phyloP scores from a whole-genome alignment of 768 basidiomycete species.

The Xerocomellus amylosporus region DNA sequence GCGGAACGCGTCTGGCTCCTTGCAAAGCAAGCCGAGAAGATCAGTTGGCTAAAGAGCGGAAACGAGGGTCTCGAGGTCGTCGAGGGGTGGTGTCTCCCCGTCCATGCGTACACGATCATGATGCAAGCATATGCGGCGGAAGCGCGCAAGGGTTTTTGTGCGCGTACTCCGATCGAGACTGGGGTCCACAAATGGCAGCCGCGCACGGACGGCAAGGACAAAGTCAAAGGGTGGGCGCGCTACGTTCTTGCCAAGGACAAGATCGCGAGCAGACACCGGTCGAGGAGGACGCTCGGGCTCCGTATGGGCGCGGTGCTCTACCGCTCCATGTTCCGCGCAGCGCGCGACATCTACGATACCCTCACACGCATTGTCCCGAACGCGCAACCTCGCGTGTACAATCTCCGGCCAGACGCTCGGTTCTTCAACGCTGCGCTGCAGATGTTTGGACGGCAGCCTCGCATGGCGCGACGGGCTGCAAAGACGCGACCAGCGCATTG shows the following conservation, averaged over 20 bases:
- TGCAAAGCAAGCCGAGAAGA: slow-evolving; percentile 55
- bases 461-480: slow-evolving; percentile 16
- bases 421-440: slow-evolving; percentile 65
- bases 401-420: slow-evolving; percentile 54
- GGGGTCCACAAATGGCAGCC: slow-evolving; percentile 19
- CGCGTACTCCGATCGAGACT: slow-evolving; percentile 6
- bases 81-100: slow-evolving; percentile 62
- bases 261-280: slow-evolving; percentile 21
- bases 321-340: slow-evolving; percentile 37
- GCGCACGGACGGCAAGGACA: slow-evolving; percentile 10
- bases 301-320: slow-evolving; percentile 34
- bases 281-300: slow-evolving; percentile 28
- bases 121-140: slow-evolving; percentile 55
- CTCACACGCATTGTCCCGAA: slow-evolving; percentile 20
- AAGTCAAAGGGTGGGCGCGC: slow-evolving; percentile 37
- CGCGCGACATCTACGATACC: slow-evolving; percentile 25
- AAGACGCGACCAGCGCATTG: slow-evolving; percentile 24
- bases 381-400: slow-evolving; percentile 30
- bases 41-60: slow-evolving; percentile 43
- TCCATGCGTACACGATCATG: slow-evolving; percentile 72
- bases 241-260: slow-evolving; percentile 27
- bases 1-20: slow-evolving; percentile 65
- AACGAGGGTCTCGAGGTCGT: slow-evolving; percentile 19
- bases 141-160: slow-evolving; percentile 31
- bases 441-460: slow-evolving; percentile 36